Percentiles rank a stretch among this genome's conserved stretches.
phyloP scores from a whole-genome alignment of 108 stramenopile species.

The Pseudonitzschia multistriata region DNA sequence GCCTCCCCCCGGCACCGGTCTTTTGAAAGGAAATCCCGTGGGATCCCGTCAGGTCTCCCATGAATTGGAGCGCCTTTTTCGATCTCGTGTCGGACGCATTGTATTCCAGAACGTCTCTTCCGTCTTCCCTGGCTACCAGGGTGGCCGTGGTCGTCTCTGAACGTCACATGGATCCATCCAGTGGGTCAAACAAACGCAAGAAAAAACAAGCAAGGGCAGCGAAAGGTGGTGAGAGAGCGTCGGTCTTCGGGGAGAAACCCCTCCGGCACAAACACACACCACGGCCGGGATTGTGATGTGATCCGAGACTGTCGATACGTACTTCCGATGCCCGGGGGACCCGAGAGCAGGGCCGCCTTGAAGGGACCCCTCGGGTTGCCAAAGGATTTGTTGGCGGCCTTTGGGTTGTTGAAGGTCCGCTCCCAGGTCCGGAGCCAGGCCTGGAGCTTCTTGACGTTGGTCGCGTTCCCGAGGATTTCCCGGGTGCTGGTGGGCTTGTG shows the following conservation, averaged over 20 bases:
- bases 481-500: slow-evolving; percentile 67
- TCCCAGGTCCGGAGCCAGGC: slow-evolving; percentile 83
- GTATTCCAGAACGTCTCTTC: slow-evolving; percentile 91
- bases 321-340: slow-evolving; percentile 96
- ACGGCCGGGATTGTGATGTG: neutral
- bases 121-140: slow-evolving; percentile 76
- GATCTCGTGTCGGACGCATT: slow-evolving; percentile 95
- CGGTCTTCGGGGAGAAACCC: neutral
- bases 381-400: slow-evolving; percentile 44
- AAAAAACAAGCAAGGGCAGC: neutral
- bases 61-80: slow-evolving; percentile 69
- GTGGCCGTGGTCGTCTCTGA: slow-evolving; percentile 89
- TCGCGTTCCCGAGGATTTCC: slow-evolving; percentile 82
- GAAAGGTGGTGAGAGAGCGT: neutral
- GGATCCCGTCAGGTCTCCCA: slow-evolving; percentile 84
- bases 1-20: neutral
- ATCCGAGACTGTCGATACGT: slow-evolving; percentile 18
- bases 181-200: neutral
- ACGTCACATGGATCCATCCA: no score
- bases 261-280: neutral
- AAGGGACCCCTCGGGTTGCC: slow-evolving; percentile 51
- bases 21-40: slow-evolving; percentile 57
- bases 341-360: slow-evolving; percentile 93
- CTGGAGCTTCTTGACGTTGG: slow-evolving; percentile 58
- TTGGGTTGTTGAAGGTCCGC: slow-evolving; percentile 56